Evolutionary conservation across 768 basidiomycete genomes (phyloP), one percentile per base, ranked within the genome.

Genomic region (Lyophyllum decastes): DNA sequence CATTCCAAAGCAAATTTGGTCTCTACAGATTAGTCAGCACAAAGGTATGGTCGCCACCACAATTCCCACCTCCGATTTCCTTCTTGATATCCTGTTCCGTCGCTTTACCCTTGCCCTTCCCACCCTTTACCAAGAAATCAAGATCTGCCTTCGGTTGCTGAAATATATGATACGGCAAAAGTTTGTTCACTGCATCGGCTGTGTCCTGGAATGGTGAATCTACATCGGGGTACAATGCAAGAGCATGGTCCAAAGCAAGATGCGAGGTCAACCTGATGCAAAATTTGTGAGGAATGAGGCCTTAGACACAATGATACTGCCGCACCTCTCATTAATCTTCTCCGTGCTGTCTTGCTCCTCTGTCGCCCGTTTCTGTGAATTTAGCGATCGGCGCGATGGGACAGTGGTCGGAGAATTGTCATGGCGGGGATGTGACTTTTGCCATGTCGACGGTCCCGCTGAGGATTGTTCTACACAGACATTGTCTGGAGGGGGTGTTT

Each of bases 101-200:
- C 2, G 82, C 87, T 63, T 82, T 90, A 56, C 76, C 79, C 67
- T 91, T 91, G 12, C 87, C 86, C 68, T 90, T 90, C 49, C 68
- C 61, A 30, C 76, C 66, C 26, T 64, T 57, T 40, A 64, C 60
- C 50, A 74, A 22, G 11, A 54, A 22, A 33, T 73, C 69, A 61
- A 90, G 62, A 61, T 94, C 92, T 45, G 88, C 86, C 55, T 72
- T 72, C 0, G 90, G 90, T 58, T 90, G 88, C 61, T 88, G 88
- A 61, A 87, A 91, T 49, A 93, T 72, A 65, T 94, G 92, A 64
- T 90, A 93, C 0, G 92, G 90, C 21, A 93, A 75, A 21, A 94
- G 76, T 49, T 90, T 81, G n/a, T 82, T 79, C 22, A 92, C 77
- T 2, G 78, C 87, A 66, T 94, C 92, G 5, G 72, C 66, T 9